Base-by-base conservation (phyloP, 192 early-diverging fungal genomes). In the Cetraspora pellucida region DNA sequence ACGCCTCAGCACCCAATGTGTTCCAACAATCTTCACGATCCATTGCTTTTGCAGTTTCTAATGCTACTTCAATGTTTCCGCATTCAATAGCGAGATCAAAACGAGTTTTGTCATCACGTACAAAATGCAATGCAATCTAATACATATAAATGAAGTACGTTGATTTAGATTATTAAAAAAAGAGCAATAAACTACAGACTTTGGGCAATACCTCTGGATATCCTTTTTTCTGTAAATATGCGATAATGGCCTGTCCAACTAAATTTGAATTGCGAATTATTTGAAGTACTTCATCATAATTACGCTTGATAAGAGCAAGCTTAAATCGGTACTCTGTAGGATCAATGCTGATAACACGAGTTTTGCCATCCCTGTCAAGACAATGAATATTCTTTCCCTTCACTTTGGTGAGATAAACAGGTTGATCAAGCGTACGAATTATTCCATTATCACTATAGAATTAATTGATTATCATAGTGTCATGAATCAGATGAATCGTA, bases 281-380 rank as follows among this genome's bases (percentile, higher is more conserved):
- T 78, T 94, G 90, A 63, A 99, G 86, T 0, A 99, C 98, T 80
- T 98, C 94, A 72, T 96, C 95, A 82, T 98, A 98, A 83, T 99
- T 95, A 55, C 91, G 88, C 74, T 92, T 89, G 44, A 94, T 89
- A 45, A 99, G 85, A 1, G 98, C 94, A 59, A 96, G 85, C 84
- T 99, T 99, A 91, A 99, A 99, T 5, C 92, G 90, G 85, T 98
- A 99, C 81, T 99, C 98, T n/a, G 96, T 98, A 3, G 97, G 96
- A 74, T 99, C 98, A 66, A 99, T 93, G 71, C 90, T 88, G 64
- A 99, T 90, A 8, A 90, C 87, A 44, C 90, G 87, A n/a, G 95
- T 89, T 78, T 93, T 94, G 69, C 91, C 95, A 72, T 96, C 94
- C 67, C 98, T 93, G 81, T 97, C 95, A 21, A 99, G 81, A 74